Conservation (phyloP, 495 filamentous ascomycete species). For the Friedmanniomyces simplex region DNA sequence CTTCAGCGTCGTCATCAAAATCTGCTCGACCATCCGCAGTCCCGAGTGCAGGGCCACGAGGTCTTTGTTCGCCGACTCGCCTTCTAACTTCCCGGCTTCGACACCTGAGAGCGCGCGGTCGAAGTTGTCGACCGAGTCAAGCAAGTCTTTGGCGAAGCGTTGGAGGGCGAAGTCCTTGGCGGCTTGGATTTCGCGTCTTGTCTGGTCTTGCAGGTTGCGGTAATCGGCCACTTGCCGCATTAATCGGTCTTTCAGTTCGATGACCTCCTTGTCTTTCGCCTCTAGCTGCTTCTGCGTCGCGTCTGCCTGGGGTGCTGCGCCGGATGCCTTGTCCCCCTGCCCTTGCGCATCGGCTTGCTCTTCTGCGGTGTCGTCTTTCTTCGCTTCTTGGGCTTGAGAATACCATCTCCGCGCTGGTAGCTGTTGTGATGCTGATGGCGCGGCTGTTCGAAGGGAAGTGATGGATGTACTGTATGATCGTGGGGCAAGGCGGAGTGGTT, state of each 20-base stretch:
- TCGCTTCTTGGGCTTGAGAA: conserved; percentile 11
- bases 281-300: conserved; percentile 57
- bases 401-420: conserved; percentile 14
- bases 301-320: conserved; percentile 19
- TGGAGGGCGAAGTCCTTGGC: conserved; percentile 91
- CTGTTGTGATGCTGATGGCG: conserved; percentile 1
- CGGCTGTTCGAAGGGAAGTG: not conserved
- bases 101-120: conserved; percentile 81
- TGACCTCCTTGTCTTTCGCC: conserved; percentile 68
- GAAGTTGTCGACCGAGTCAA: conserved; percentile 92
- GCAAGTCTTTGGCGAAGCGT: conserved; percentile 83
- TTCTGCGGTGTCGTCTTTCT: not conserved
- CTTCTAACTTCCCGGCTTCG: conserved; percentile 53
- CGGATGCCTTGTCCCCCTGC: conserved; percentile 1
- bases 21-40: conserved; percentile 85
- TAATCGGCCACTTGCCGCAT: conserved; percentile 90
- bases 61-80: conserved; percentile 43
- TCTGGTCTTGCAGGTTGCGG: conserved; percentile 92
- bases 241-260: conserved; percentile 89
- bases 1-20: conserved; percentile 76
- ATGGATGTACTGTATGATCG: not conserved
- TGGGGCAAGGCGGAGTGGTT: not conserved
- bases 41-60: conserved; percentile 75
- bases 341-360: conserved; percentile 10
- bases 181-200: conserved; percentile 75